phyloP scores from a whole-genome alignment of 768 basidiomycete species.

The Pleurotus tuber-regium region DNA sequence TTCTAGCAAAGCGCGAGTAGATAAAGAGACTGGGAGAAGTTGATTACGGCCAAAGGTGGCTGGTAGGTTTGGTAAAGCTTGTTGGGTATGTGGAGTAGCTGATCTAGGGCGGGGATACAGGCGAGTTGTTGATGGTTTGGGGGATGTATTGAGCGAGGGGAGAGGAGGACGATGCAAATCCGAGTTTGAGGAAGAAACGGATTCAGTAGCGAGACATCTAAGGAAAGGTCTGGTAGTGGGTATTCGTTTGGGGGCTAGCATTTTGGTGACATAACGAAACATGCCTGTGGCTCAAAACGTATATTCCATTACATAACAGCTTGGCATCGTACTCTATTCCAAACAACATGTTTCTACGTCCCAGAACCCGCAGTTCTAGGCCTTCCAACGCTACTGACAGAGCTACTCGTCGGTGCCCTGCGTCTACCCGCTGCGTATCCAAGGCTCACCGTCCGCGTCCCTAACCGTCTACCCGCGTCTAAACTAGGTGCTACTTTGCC shows the following conservation, averaged over 20 bases:
- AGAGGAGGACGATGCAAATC: constrained; percentile 39
- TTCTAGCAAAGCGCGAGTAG: constrained; percentile 78
- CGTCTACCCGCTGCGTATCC: neutral
- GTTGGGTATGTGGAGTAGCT: constrained; percentile 31
- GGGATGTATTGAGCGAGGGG: constrained; percentile 16
- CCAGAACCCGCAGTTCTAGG: constrained; percentile 5
- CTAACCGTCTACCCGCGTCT: neutral
- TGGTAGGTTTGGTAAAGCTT: constrained; percentile 53
- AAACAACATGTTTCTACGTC: too few species aligned
- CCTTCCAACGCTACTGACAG: constrained; percentile 4
- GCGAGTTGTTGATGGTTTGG: constrained; percentile 28
- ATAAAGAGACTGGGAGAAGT: constrained; percentile 73
- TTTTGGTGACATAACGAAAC: too few species aligned
- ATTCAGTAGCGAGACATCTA: constrained; percentile 36
- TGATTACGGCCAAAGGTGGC: constrained; percentile 80
- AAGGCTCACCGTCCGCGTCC: neutral
- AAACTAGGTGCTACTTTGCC: neutral
- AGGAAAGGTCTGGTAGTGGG: neutral
- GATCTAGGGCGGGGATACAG: constrained; percentile 49
- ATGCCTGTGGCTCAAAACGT: too few species aligned
- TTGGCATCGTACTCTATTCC: too few species aligned
- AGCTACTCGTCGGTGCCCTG: neutral
- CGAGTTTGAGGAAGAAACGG: constrained; percentile 30
- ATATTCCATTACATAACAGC: too few species aligned
- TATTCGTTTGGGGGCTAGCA: constrained; percentile 7